Conservation (phyloP, 257 asterid species). For the Nemophila menziesii region DNA sequence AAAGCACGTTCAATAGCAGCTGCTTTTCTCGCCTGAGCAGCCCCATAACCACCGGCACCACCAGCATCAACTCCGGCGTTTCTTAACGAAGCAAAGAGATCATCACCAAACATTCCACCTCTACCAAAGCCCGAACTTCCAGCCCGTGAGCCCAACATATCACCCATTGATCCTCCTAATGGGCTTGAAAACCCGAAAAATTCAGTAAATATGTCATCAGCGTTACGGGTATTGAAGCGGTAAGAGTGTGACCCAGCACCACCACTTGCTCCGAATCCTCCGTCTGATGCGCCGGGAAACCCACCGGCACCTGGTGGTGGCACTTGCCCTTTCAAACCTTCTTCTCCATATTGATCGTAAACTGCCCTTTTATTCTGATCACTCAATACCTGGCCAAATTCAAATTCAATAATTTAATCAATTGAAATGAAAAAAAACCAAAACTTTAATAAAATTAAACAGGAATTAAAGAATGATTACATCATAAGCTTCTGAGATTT, state of each 20-base stretch:
- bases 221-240: slow-evolving; percentile 48
- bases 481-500: slow-evolving; percentile 67
- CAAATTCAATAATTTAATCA: not conserved
- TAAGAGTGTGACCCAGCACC: slow-evolving; percentile 17
- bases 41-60: slow-evolving; percentile 30
- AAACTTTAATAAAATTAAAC: not conserved
- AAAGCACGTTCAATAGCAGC: slow-evolving; percentile 42
- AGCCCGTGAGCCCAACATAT: slow-evolving; percentile 31
- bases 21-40: slow-evolving; percentile 29
- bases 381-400: slow-evolving; percentile 34
- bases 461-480: slow-evolving; percentile 15
- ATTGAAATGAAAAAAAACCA: too few relatives aligned
- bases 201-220: slow-evolving; percentile 51
- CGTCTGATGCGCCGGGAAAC: slow-evolving; percentile 20
- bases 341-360: slow-evolving; percentile 63
- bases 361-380: slow-evolving; percentile 56
- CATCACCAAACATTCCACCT: slow-evolving; percentile 43
- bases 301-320: slow-evolving; percentile 45
- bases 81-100: slow-evolving; percentile 33
- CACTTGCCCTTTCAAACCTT: slow-evolving; percentile 53
- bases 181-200: slow-evolving; percentile 41
- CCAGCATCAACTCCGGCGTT: slow-evolving; percentile 22
- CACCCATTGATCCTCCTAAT: slow-evolving; percentile 45
- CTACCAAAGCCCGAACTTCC: slow-evolving; percentile 26
- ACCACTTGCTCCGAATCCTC: too few relatives aligned